A percentile compares a stretch with the other conserved stretches of the same genome.
phyloP scores from a whole-genome alignment of 441 rosid species.

The Eugenia klotzschiana region DNA sequence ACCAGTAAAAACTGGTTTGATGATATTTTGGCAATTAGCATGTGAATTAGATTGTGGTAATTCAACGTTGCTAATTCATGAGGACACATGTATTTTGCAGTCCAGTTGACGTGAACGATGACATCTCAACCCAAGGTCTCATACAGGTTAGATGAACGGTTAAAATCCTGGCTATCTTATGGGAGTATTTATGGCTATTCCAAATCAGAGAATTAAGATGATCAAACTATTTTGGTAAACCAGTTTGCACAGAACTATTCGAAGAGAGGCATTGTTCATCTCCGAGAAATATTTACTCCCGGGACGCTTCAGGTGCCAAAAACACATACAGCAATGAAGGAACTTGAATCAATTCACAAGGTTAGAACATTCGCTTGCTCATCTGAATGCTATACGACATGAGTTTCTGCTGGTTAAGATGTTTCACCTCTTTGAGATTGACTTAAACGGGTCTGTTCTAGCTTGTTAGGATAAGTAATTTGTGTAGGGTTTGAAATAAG shows the following conservation, averaged over 20 bases:
- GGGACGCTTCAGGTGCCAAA: slow-evolving; percentile 60
- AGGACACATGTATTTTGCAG: slow-evolving; percentile 26
- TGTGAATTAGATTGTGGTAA: not conserved
- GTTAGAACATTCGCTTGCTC: slow-evolving; percentile 12
- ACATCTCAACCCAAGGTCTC: slow-evolving; percentile 70
- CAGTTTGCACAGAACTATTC: slow-evolving; percentile 76
- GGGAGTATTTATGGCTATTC: not conserved
- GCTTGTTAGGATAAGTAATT: not conserved
- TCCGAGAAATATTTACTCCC: slow-evolving; percentile 63
- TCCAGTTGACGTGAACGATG: slow-evolving; percentile 65
- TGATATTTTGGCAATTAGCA: not conserved
- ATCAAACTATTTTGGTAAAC: not conserved
- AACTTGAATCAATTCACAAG: slow-evolving; percentile 93
- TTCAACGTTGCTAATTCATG: not conserved
- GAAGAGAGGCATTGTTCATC: slow-evolving; percentile 48
- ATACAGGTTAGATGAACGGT: slow-evolving; percentile 42
- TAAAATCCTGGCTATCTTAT: not conserved
- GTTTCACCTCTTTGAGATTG: not conserved
- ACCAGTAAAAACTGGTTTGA: not conserved
- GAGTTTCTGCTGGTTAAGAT: not conserved
- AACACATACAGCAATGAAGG: slow-evolving; percentile 48
- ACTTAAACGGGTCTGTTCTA: not conserved
- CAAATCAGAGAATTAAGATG: not conserved
- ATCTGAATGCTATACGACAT: not conserved
- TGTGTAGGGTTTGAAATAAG: not conserved